phyloP scores from a whole-genome alignment of 805 yeast species.

The Metschnikowia hibisci region DNA sequence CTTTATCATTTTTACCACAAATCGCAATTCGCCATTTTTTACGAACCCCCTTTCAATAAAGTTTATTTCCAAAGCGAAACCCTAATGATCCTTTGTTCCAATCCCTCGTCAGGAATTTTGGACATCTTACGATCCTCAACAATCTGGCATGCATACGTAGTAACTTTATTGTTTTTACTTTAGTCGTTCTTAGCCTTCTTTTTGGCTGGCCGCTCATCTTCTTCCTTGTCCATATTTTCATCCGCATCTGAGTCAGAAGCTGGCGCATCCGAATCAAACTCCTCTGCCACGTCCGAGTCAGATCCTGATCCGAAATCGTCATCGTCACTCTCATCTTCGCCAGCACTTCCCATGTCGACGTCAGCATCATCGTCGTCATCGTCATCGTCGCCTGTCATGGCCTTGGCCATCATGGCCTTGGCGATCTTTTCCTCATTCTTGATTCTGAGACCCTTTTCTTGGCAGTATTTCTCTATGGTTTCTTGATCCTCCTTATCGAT shows the following conservation, averaged over 20 bases:
- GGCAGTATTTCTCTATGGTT: conserved; percentile 68
- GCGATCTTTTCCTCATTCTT: conserved; percentile 89
- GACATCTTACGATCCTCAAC: no score
- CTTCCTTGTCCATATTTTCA: conserved; percentile 17
- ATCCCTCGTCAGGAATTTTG: no score
- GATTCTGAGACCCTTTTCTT: conserved; percentile 71
- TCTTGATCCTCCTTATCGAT: conserved; percentile 88
- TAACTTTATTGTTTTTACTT: background rate
- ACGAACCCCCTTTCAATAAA: no score
- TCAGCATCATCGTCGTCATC: conserved; percentile 49
- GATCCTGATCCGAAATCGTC: conserved; percentile 73
- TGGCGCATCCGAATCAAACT: conserved; percentile 66
- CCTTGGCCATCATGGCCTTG: conserved; percentile 73
- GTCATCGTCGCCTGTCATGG: conserved; percentile 57
- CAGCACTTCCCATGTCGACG: conserved; percentile 67
- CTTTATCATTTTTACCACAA: background rate
- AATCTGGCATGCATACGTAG: background rate
- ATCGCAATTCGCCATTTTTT: background rate
- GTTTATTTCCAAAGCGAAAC: no score
- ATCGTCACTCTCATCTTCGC: conserved; percentile 73
- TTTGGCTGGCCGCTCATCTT: conserved; percentile 30
- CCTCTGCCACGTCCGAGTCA: conserved; percentile 78
- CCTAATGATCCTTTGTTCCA: no score
- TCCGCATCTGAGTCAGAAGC: conserved; percentile 27
- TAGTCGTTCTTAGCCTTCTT: conserved; percentile 25